Conservation (phyloP, 768 basidiomycete species). For the Rhodotorula toruloides region DNA sequence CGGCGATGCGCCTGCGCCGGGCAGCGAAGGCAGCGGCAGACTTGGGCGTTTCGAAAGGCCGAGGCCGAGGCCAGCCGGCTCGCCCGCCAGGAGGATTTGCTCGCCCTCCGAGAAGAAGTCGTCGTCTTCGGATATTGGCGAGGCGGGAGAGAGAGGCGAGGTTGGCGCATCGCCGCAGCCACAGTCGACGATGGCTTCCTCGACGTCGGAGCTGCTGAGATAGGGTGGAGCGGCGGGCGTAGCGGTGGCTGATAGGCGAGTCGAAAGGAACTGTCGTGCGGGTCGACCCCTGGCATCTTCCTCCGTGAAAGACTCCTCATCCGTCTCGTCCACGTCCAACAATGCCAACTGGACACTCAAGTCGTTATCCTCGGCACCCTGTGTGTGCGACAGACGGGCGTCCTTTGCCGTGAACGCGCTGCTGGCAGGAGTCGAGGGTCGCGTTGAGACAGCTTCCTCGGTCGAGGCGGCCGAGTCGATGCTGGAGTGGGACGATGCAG, state of each 20-base stretch:
- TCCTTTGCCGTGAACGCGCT: no score
- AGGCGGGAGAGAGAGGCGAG: background rate
- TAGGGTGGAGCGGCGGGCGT: no score
- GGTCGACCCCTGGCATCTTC: no score
- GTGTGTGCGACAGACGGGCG: no score
- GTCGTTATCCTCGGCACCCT: no score
- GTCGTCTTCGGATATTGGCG: background rate
- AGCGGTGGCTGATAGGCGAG: no score
- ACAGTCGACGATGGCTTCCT: background rate
- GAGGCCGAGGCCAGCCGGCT: background rate
- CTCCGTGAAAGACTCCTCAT: no score
- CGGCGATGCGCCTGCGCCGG: background rate
- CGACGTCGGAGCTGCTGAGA: no score
- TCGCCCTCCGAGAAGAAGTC: background rate
- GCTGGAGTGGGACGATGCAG: constrained; percentile 6
- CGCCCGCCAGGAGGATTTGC: background rate
- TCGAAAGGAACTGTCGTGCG: no score
- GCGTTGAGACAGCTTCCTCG: background rate
- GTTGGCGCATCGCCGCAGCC: background rate
- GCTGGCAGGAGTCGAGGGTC: background rate
- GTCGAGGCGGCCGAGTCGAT: background rate
- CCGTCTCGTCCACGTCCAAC: no score
- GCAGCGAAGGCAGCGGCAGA: background rate
- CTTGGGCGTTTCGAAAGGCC: constrained; percentile 2
- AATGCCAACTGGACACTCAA: no score